Percentiles rank a stretch among this genome's conserved stretches.
phyloP scores from a whole-genome alignment of 345 rosid species.

The Eucalyptus brandiana region DNA sequence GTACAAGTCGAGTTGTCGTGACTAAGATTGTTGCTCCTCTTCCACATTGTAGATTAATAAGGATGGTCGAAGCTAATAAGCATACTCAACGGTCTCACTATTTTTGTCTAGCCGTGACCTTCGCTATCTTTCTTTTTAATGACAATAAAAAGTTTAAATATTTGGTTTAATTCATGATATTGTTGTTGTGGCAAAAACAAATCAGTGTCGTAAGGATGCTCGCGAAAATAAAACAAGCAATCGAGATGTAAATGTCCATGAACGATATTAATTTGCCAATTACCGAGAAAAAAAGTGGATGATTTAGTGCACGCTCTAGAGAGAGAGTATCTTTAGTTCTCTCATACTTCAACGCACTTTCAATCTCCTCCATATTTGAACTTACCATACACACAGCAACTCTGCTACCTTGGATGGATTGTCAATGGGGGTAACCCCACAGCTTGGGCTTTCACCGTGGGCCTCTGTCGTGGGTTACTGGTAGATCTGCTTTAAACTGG shows the following conservation, averaged over 20 bases:
- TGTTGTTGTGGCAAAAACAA: not conserved
- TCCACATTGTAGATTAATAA: not conserved
- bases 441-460: not conserved
- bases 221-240: too few species aligned
- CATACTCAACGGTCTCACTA: too few species aligned
- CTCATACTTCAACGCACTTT: not conserved
- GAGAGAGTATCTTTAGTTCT: not conserved
- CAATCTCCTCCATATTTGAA: not conserved
- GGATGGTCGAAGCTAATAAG: not conserved
- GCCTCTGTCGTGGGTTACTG: not conserved
- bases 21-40: not conserved
- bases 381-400: not conserved
- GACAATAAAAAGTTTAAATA: too few species aligned
- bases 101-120: too few species aligned
- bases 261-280: too few species aligned
- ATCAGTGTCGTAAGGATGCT: not conserved
- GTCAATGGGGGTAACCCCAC: not conserved
- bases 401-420: not conserved
- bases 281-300: not conserved
- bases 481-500: not conserved
- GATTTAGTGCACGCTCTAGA: not conserved
- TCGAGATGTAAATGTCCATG: too few species aligned
- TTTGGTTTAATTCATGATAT: not conserved
- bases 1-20: too few species aligned
- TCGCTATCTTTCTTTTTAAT: not conserved